Evolutionary conservation across 345 rosid species (phyloP), one percentile per base, ranked within the genome.

Genomic region (Arabidopsis arenosa): DNA sequence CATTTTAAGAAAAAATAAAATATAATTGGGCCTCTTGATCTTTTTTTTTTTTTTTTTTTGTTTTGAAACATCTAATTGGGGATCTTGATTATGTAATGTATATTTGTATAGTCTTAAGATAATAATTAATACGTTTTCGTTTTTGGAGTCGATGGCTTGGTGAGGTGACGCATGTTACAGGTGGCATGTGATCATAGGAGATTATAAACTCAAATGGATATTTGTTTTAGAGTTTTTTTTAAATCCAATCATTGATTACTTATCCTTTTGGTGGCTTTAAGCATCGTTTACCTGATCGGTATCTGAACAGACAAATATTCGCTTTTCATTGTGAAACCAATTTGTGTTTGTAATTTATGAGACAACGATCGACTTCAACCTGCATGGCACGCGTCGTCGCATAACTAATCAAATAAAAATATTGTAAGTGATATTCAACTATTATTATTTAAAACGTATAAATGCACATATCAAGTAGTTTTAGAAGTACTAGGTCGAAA

Each of bases 291-390:
- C 54, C 64, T 69, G 73, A 68, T 68, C 73, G 30, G 32, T 40
- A 41, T 40, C 63, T 41, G 73, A 68, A 68, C 73, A 41, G 63
- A 69, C 63, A 69, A 56, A 41, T 68, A 68, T 68, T 68, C 63
- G 33, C 63, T 68, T 68, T 66, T 47, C 40, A 28, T n/a, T 1
- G 18, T 5, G 10, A 36, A 18, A 18, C 21, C 21, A 18, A 18
- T 18, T 18, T 39, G 15, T 53, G 48, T 5, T 67, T 67, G 39
- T 8, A 39, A 3, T 39, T 39, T 39, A 52, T 52, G 23, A 21
- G 37, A 68, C 32, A 48, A 21, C 23, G 23, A 21, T 37, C 35
- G 44, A 69, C 74, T 30, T 56, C 43, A 43, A 56, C 18, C 30
- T 55, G 63, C 63, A 68, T 68, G 73, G 43, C 63, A 18, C 21